A percentile compares a stretch with the other conserved stretches of the same genome.
phyloP scores from a whole-genome alignment of 192 early-diverging fungal species.

The Spizellomyces sp. region DNA sequence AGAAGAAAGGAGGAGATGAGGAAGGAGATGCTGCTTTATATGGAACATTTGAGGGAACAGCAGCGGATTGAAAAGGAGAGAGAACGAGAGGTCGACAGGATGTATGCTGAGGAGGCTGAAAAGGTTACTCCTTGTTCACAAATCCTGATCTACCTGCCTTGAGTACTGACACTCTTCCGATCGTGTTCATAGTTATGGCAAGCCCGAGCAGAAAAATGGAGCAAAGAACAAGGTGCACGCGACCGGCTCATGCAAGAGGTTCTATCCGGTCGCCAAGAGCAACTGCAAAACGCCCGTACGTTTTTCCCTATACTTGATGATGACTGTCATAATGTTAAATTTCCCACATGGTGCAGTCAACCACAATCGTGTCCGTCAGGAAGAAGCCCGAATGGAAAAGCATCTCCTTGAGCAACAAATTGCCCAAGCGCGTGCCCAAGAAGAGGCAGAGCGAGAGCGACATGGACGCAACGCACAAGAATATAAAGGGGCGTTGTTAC shows the following conservation, averaged over 20 bases:
- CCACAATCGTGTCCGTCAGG: slow-evolving; percentile 33
- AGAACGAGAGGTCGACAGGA: slow-evolving; percentile 42
- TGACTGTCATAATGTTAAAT: background rate
- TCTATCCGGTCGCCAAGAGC: slow-evolving; percentile 44
- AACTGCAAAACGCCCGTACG: slow-evolving; percentile 45
- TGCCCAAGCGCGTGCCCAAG: slow-evolving; percentile 31
- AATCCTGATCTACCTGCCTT: too few species aligned
- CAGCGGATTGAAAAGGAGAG: slow-evolving; percentile 38
- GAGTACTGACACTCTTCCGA: too few species aligned
- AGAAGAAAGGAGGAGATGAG: slow-evolving; percentile 41
- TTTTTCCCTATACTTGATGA: background rate
- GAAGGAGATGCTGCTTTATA: slow-evolving; percentile 50
- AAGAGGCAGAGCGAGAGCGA: slow-evolving; percentile 32
- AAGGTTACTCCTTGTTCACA: slow-evolving; percentile 31
- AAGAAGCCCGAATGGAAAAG: slow-evolving; percentile 39
- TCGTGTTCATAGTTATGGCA: slow-evolving; percentile 43
- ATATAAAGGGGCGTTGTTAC: slow-evolving; percentile 34
- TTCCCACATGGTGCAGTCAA: slow-evolving; percentile 18
- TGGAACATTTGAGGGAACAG: slow-evolving; percentile 46
- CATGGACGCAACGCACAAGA: slow-evolving; percentile 14
- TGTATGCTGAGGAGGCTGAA: slow-evolving; percentile 46
- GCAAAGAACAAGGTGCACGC: slow-evolving; percentile 49
- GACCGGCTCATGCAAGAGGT: slow-evolving; percentile 58
- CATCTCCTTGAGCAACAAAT: slow-evolving; percentile 39
- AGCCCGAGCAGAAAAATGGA: slow-evolving; percentile 51